Evolutionary conservation across 2,329 filamentous ascomycete genomes (phyloP).

Genomic region (Penicillium sp.): DNA sequence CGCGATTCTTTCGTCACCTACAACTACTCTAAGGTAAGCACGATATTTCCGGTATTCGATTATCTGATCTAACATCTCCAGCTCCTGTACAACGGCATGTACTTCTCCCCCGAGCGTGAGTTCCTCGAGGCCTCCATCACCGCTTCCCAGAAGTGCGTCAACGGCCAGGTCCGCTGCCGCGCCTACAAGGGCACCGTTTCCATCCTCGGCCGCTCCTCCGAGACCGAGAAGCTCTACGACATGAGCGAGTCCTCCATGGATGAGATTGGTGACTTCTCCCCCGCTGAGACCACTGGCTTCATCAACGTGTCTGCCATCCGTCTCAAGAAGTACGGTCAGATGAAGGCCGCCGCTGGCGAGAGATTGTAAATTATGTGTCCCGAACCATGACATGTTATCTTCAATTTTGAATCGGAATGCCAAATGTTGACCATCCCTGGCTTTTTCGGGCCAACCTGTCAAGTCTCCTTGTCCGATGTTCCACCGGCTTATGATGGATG

Average conservation of each 20-base stretch:
- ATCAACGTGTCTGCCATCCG: conserved; percentile 41
- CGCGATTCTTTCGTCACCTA: conserved; percentile 69
- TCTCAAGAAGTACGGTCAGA: conserved; percentile 47
- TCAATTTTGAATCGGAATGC: conserved; percentile 9
- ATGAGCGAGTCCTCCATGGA: conserved; percentile 68
- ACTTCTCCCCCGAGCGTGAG: conserved; percentile 70
- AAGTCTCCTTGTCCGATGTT: conserved; percentile 8
- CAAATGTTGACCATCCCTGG: conserved; percentile 26
- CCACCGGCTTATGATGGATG: conserved; percentile 13
- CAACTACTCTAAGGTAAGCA: conserved; percentile 55
- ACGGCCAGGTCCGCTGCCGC: conserved; percentile 61
- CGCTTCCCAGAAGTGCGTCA: conserved; percentile 47
- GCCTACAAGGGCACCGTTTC: conserved; percentile 65
- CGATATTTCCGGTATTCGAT: background rate
- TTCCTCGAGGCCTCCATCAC: conserved; percentile 56
- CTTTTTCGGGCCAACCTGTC: conserved; percentile 10
- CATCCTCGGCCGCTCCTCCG: conserved; percentile 53
- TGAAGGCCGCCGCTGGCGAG: conserved; percentile 39
- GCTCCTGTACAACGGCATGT: conserved; percentile 36
- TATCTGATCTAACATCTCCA: conserved; percentile 6
- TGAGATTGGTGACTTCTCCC: conserved; percentile 65
- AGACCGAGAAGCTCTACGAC: conserved; percentile 69
- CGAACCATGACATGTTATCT: conserved; percentile 3
- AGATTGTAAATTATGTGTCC: conserved; percentile 21
- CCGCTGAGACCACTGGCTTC: conserved; percentile 65